Evolutionary conservation across 495 filamentous ascomycete genomes (phyloP).

Genomic region (Trichoderma virens): DNA sequence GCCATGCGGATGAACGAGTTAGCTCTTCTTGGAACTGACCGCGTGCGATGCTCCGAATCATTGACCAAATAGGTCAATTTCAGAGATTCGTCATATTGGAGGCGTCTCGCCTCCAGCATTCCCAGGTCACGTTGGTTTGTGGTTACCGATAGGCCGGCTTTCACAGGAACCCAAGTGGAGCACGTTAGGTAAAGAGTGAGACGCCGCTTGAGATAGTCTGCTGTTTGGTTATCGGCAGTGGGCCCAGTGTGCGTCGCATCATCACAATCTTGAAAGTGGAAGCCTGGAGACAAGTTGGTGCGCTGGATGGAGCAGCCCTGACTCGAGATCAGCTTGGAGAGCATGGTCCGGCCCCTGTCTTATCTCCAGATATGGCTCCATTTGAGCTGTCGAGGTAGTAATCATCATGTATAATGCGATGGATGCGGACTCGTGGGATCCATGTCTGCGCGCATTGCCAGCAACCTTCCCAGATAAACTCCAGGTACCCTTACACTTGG

Average conservation of each 20-base stretch:
- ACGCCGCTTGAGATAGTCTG: not conserved
- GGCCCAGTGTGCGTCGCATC: not conserved
- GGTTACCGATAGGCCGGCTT: not conserved
- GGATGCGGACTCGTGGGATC: not conserved
- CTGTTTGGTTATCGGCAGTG: not conserved
- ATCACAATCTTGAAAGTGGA: not conserved
- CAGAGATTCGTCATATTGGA: not conserved
- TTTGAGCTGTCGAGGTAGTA: not conserved
- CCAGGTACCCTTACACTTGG: not conserved
- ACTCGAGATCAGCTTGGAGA: not conserved
- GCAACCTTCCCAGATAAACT: not conserved
- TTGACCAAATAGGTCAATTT: not conserved
- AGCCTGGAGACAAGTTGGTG: slow-evolving; percentile 2
- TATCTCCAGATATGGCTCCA: not conserved
- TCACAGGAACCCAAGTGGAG: not conserved
- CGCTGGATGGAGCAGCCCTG: not conserved
- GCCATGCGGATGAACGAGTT: not conserved
- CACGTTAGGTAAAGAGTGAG: not conserved
- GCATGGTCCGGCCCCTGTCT: not conserved
- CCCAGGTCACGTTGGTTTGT: not conserved
- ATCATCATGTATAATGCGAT: slow-evolving; percentile 1
- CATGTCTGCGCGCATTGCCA: not conserved
- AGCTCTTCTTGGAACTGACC: not conserved
- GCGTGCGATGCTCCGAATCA: not conserved
- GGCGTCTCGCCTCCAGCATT: not conserved